Evolutionary conservation across 495 filamentous ascomycete species (phyloP).

Genomic region (Rusavskia elegans): DNA sequence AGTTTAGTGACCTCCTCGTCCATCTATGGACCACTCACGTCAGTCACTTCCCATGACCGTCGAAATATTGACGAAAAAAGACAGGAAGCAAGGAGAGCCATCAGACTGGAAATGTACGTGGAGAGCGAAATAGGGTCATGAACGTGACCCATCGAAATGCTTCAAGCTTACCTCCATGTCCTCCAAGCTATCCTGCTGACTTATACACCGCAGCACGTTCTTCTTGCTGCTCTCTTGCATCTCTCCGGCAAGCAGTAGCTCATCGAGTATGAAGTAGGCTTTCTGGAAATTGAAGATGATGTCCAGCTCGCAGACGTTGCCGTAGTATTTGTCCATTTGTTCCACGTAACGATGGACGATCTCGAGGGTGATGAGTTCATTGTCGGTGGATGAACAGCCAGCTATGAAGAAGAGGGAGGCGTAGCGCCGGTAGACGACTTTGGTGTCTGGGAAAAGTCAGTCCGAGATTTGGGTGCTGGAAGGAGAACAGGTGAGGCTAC

Average conservation of each 20-base stretch:
- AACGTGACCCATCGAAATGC: not conserved
- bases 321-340: conserved; percentile 99
- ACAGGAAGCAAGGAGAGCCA: not conserved
- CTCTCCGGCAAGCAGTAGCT: conserved; percentile 87
- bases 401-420: conserved; percentile 99
- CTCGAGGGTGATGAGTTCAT: conserved; percentile 95
- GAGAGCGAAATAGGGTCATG: not conserved
- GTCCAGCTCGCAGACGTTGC: conserved; percentile 98
- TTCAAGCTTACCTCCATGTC: conserved; percentile 81
- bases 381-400: conserved; percentile 84
- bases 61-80: not conserved
- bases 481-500: conserved; percentile 22
- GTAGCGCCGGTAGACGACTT: conserved; percentile 97
- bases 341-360: conserved; percentile 98
- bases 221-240: conserved; percentile 99
- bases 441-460: conserved; percentile 51
- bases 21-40: conserved; percentile 56
- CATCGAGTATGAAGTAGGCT: conserved; percentile 96
- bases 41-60: conserved; percentile 3
- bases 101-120: not conserved
- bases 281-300: conserved; percentile 99
- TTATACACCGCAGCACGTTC: conserved; percentile 88
- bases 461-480: not conserved
- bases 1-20: conserved; percentile 88
- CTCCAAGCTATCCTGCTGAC: conserved; percentile 85